phyloP scores from a whole-genome alignment of 1,284 basidiomycete genomes.

The Pseudozyma sp. region DNA sequence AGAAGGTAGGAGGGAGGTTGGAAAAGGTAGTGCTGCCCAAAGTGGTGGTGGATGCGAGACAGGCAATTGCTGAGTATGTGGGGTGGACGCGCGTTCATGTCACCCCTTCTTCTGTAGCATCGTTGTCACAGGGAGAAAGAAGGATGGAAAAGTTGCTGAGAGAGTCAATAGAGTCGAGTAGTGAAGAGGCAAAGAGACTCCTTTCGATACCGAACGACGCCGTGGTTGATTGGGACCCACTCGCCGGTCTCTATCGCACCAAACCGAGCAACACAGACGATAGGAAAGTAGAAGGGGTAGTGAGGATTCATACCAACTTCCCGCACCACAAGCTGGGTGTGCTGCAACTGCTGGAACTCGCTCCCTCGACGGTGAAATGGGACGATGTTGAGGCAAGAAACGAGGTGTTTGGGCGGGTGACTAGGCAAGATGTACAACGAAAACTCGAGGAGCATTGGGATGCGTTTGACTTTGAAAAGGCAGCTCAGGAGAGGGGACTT shows the following conservation, averaged over 20 bases:
- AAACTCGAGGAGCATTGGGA: conserved; percentile 17
- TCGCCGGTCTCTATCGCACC: conserved; percentile 30
- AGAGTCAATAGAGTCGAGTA: neutral
- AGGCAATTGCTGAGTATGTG: conserved; percentile 27
- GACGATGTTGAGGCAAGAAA: conserved; percentile 9
- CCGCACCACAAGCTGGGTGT: conserved; percentile 45
- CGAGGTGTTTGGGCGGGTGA: conserved; percentile 5
- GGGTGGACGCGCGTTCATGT: conserved; percentile 17
- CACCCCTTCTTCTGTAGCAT: neutral
- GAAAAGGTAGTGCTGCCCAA: conserved; percentile 12
- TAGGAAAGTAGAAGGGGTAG: conserved; percentile 4
- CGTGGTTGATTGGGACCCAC: conserved; percentile 26
- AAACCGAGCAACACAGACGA: neutral
- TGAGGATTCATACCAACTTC: conserved; percentile 42
- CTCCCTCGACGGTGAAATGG: neutral
- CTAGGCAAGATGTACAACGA: conserved; percentile 1
- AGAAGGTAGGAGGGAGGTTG: neutral
- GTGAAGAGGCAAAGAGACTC: neutral
- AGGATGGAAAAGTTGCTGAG: conserved; percentile 6
- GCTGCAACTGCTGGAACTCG: conserved; percentile 23
- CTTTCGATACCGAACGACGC: conserved; percentile 17
- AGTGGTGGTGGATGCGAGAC: conserved; percentile 24
- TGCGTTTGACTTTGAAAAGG: conserved; percentile 29
- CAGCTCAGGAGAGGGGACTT: conserved; percentile 20
- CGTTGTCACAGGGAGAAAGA: neutral